A percentile compares a stretch with the other conserved stretches of the same genome.
phyloP scores from a whole-genome alignment of 345 rosid species.

The rapeseed (Brassica napus) region DNA sequence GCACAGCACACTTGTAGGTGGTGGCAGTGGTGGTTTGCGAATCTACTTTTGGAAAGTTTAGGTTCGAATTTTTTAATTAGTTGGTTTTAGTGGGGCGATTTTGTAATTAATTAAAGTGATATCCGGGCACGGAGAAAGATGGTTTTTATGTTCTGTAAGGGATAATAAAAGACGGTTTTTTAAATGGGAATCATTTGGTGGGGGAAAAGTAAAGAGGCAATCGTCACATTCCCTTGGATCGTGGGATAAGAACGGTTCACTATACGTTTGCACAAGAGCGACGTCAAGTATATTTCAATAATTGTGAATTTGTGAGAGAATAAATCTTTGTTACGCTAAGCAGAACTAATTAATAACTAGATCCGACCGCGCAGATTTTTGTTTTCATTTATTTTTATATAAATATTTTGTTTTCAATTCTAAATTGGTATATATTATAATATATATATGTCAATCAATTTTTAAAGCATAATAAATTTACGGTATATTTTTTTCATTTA shows the following conservation, averaged over 20 bases:
- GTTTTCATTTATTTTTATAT: no score
- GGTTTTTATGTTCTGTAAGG: background rate
- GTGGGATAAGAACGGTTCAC: background rate
- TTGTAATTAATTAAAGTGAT: background rate
- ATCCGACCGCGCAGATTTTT: no score
- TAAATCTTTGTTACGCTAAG: background rate
- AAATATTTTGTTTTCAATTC: no score
- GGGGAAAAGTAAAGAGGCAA: background rate
- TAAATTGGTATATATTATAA: no score
- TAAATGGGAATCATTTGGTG: background rate
- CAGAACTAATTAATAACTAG: no score
- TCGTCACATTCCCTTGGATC: conserved; percentile 16
- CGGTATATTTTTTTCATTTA: no score
- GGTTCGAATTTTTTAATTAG: background rate
- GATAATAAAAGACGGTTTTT: background rate
- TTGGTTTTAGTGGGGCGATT: background rate
- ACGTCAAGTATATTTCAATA: conserved; percentile 4
- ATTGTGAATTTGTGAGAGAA: background rate
- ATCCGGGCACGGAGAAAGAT: conserved; percentile 28
- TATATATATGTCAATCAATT: no score
- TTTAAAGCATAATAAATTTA: no score
- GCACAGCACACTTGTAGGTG: background rate
- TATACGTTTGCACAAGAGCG: background rate
- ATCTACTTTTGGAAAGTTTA: background rate
- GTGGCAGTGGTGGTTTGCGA: no score